phyloP scores from a whole-genome alignment of 495 filamentous ascomycete genomes.

The Xylaria longipes region DNA sequence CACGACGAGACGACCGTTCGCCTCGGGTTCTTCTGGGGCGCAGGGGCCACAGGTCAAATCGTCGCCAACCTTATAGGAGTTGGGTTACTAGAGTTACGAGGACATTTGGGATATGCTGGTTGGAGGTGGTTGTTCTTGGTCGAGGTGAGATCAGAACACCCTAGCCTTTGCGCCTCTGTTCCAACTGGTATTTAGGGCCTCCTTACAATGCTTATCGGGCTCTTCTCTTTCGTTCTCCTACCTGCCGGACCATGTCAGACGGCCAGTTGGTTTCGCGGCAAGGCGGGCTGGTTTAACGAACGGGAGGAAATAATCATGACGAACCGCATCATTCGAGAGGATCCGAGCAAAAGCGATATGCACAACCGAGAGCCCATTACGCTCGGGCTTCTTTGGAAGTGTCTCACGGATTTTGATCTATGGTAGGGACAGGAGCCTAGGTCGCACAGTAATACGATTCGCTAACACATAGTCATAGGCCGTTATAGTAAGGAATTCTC shows the following conservation, averaged over 20 bases:
- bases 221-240: constrained; percentile 71
- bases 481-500: no score
- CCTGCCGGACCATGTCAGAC: constrained; percentile 76
- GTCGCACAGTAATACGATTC: background rate
- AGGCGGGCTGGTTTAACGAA: constrained; percentile 6
- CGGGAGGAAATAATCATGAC: constrained; percentile 72
- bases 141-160: constrained; percentile 29
- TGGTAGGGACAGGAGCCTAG: constrained; percentile 49
- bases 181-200: constrained; percentile 42
- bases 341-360: constrained; percentile 70
- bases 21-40: constrained; percentile 64
- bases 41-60: constrained; percentile 68
- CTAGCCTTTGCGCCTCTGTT: background rate
- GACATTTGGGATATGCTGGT: constrained; percentile 62
- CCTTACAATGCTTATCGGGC: constrained; percentile 67
- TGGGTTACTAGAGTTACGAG: constrained; percentile 71
- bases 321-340: constrained; percentile 74
- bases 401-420: constrained; percentile 73
- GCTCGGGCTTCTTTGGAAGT: constrained; percentile 63
- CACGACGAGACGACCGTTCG: constrained; percentile 46
- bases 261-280: constrained; percentile 28
- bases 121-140: constrained; percentile 77
- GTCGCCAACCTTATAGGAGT: constrained; percentile 71
- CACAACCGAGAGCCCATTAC: constrained; percentile 68
- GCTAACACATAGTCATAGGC: constrained; percentile 36